Evolutionary conservation across 148 eudicot species (phyloP).

Genomic region (Heliosperma pusillum): DNA sequence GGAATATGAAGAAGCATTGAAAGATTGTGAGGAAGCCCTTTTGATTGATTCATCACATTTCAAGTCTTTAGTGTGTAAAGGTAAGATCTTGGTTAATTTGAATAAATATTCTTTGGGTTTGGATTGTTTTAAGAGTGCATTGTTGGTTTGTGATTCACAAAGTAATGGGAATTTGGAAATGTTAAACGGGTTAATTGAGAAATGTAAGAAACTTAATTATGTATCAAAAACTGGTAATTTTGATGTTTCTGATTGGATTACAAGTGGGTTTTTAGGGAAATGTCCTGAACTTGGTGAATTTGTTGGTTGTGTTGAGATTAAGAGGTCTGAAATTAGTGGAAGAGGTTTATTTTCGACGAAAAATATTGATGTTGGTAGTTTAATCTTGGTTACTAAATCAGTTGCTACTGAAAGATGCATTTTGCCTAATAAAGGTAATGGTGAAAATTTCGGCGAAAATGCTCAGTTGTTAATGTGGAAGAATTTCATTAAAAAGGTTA

Average conservation of each 20-base stretch:
- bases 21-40: conserved; percentile 72
- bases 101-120: conserved; percentile 49
- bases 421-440: conserved; percentile 37
- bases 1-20: conserved; percentile 41
- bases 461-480: conserved; percentile 73
- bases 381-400: conserved; percentile 69
- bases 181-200: conserved; percentile 54
- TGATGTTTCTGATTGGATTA: conserved; percentile 75
- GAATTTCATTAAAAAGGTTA: conserved; percentile 67
- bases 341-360: conserved; percentile 74
- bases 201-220: conserved; percentile 61
- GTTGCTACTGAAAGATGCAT: conserved; percentile 83
- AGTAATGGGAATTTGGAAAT: conserved; percentile 40
- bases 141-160: conserved; percentile 44
- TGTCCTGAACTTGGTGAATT: conserved; percentile 70
- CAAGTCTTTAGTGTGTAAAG: conserved; percentile 79
- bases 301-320: conserved; percentile 70
- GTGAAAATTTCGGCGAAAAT: conserved; percentile 38
- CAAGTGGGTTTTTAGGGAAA: conserved; percentile 49
- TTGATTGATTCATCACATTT: conserved; percentile 48
- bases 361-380: conserved; percentile 58
- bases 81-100: conserved; percentile 65
- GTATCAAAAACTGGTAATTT: conserved; percentile 63
- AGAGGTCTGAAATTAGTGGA: conserved; percentile 76
- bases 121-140: conserved; percentile 48